Evolutionary conservation across 768 basidiomycete genomes (phyloP).

Genomic region (Strobilomyces echinocephalus): DNA sequence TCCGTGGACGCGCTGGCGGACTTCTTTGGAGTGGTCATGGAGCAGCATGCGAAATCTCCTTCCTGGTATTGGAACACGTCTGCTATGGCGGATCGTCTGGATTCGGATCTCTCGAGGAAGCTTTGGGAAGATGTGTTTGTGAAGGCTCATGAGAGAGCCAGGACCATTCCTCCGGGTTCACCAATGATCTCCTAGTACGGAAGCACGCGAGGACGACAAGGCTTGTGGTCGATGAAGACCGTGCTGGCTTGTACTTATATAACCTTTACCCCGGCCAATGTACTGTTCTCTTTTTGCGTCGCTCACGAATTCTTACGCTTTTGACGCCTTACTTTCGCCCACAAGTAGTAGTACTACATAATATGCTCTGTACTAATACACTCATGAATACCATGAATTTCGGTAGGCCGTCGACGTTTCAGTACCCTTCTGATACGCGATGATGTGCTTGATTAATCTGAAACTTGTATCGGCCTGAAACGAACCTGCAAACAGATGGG

Average conservation of each 20-base stretch:
- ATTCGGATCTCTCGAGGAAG: slow-evolving; percentile 3
- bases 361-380: too few species aligned
- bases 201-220: background rate
- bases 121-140: slow-evolving; percentile 5
- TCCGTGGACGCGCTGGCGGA: slow-evolving; percentile 2
- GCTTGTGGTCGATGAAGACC: background rate
- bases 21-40: slow-evolving; percentile 1
- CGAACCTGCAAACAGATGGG: too few species aligned
- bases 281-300: too few species aligned
- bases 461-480: too few species aligned
- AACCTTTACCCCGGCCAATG: too few species aligned
- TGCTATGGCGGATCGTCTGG: background rate
- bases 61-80: slow-evolving; percentile 1
- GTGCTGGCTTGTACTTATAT: background rate
- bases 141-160: background rate
- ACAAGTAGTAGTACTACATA: too few species aligned
- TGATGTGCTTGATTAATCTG: too few species aligned
- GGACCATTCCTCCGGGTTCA: background rate
- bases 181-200: background rate
- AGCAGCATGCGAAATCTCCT: background rate
- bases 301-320: too few species aligned
- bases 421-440: too few species aligned
- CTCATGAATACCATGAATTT: too few species aligned
- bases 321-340: too few species aligned
- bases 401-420: too few species aligned